These are phyloP conservation scores for Trypanosomatidae sp. DNA, from an alignment of 208 protist genomes.

Conservation along the genomic window DNA sequence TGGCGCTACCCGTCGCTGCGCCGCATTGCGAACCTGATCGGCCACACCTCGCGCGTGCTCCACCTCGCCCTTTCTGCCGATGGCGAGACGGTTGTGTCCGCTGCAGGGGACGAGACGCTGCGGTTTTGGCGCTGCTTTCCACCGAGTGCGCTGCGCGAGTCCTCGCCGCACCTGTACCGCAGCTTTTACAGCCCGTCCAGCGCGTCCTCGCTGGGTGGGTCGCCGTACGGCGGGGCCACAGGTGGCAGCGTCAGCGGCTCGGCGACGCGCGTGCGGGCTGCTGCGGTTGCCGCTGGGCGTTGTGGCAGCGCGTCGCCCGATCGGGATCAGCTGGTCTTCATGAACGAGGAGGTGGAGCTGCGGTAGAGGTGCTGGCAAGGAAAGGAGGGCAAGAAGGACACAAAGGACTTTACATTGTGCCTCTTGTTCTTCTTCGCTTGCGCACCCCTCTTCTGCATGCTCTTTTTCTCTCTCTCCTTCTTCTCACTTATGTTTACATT, in stretches of 20 bases:
- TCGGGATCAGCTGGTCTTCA: constrained; percentile 2
- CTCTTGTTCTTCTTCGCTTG: too few species aligned
- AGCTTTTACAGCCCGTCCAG: constrained; percentile 16
- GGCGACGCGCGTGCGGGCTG: background rate
- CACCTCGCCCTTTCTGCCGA: constrained; percentile 97
- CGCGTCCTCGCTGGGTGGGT: constrained; percentile 6
- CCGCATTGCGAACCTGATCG: constrained; percentile 96
- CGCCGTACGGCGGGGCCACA: background rate
- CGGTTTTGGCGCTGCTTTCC: constrained; percentile 94
- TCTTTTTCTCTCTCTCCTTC: too few species aligned
- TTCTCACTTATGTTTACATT: too few species aligned
- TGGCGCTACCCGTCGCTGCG: constrained; percentile 99
- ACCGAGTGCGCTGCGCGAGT: constrained; percentile 22
- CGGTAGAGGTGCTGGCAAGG: constrained; percentile 5
- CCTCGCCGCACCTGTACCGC: constrained; percentile 21
- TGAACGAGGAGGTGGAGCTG: constrained; percentile 22
- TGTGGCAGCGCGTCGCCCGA: constrained; percentile 18
- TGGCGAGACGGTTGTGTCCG: constrained; percentile 96
- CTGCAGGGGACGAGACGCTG: constrained; percentile 98
- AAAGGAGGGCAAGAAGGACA: too few species aligned
- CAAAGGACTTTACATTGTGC: too few species aligned
- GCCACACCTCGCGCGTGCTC: constrained; percentile 98
- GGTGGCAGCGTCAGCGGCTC: background rate
- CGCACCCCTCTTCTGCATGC: too few species aligned
- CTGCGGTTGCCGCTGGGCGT: constrained; percentile 4